Conservation (phyloP, 306 rosid genomes). For the Cicer bijugum region DNA sequence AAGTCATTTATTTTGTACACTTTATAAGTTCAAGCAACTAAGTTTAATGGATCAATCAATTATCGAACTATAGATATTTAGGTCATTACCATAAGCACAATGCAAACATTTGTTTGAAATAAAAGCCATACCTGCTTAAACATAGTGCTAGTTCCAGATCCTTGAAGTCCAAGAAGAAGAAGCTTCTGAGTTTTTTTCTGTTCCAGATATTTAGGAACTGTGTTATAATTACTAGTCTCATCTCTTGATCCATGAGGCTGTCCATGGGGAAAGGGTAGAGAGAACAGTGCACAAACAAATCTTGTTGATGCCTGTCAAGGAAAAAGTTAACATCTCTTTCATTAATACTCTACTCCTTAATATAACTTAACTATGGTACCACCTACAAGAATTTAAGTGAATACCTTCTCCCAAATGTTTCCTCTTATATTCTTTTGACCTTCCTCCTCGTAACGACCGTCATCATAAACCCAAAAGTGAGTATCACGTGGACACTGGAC, state of each 20-base stretch:
- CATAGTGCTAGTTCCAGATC: slow-evolving; percentile 97
- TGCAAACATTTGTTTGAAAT: slow-evolving; percentile 13
- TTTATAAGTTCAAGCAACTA: too few species aligned
- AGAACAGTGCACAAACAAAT: slow-evolving; percentile 73
- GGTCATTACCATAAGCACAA: background rate
- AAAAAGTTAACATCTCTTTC: slow-evolving; percentile 46
- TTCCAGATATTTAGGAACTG: slow-evolving; percentile 80
- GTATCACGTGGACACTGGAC: slow-evolving; percentile 99
- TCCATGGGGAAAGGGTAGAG: slow-evolving; percentile 85
- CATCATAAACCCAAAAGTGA: slow-evolving; percentile 99
- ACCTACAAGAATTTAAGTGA: slow-evolving; percentile 34
- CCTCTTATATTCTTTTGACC: slow-evolving; percentile 98
- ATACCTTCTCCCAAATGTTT: slow-evolving; percentile 99
- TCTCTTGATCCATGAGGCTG: slow-evolving; percentile 78
- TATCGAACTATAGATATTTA: background rate
- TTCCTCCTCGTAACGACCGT: slow-evolving; percentile 99
- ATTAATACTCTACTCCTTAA: slow-evolving; percentile 38
- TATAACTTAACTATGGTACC: slow-evolving; percentile 24
- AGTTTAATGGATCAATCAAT: too few species aligned
- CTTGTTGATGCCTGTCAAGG: slow-evolving; percentile 83
- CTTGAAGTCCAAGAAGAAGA: slow-evolving; percentile 89
- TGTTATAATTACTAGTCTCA: slow-evolving; percentile 79
- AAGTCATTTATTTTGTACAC: too few species aligned
- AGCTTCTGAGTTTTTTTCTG: slow-evolving; percentile 88
- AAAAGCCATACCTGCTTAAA: slow-evolving; percentile 81